Conservation (phyloP, 2,329 filamentous ascomycete species). For the Cladosporium oxysporum region DNA sequence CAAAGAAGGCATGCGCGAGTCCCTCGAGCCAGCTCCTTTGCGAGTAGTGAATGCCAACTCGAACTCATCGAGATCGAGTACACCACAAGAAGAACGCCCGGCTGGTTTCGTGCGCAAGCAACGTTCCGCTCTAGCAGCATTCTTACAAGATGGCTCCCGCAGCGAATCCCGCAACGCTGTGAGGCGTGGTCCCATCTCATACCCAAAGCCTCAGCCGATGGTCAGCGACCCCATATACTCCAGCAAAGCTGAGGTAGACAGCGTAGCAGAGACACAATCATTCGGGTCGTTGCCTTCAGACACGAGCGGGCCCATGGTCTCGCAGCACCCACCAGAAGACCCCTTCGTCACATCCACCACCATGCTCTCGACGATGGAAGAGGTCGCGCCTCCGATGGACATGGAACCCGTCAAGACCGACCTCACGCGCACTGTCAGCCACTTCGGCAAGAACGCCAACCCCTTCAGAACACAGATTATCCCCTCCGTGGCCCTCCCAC, state of each 20-base stretch:
- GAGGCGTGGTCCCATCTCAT: constrained; percentile 11
- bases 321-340: constrained; percentile 32
- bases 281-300: constrained; percentile 28
- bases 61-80: constrained; percentile 27
- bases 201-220: constrained; percentile 22
- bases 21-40: constrained; percentile 30
- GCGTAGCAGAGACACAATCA: constrained; percentile 25
- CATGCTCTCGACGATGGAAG: constrained; percentile 18
- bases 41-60: constrained; percentile 36
- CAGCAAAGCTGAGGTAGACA: constrained; percentile 26
- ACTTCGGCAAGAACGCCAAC: constrained; percentile 20
- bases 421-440: constrained; percentile 2
- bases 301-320: constrained; percentile 26
- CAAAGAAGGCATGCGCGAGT: constrained; percentile 36
- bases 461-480: constrained; percentile 15
- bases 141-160: constrained; percentile 18
- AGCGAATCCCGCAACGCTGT: constrained; percentile 12
- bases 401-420: constrained; percentile 1
- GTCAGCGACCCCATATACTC: constrained; percentile 30
- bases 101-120: constrained; percentile 30
- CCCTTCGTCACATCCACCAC: constrained; percentile 20
- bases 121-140: constrained; percentile 25
- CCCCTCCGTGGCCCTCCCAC: constrained; percentile 11
- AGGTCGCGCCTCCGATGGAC: constrained; percentile 1
- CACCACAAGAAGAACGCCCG: constrained; percentile 25